These are phyloP conservation scores for Cystobasidium slooffiae DNA, from an alignment of 1,284 basidiomycete species.

Conservation along the genomic window DNA sequence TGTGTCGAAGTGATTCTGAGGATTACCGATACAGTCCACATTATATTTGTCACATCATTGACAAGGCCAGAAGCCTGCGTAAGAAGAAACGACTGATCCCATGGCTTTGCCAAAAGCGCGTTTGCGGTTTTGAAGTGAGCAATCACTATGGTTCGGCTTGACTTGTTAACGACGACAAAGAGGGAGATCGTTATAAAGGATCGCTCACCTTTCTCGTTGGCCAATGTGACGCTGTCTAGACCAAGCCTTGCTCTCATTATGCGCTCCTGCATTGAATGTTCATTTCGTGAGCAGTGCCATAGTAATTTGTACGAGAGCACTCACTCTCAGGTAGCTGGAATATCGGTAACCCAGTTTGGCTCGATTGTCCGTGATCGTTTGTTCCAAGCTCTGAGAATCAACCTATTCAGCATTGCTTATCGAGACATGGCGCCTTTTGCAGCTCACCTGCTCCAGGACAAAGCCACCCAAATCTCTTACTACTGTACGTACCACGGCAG, in stretches of 20 bases:
- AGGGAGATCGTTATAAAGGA: too few species aligned
- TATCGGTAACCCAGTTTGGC: slow-evolving; percentile 5
- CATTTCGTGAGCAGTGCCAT: background rate
- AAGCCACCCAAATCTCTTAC: background rate
- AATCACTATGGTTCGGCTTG: too few species aligned
- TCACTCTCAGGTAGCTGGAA: background rate
- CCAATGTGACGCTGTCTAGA: slow-evolving; percentile 10
- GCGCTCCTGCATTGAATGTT: background rate
- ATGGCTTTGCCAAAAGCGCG: too few species aligned
- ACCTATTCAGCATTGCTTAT: too few species aligned
- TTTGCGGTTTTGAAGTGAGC: too few species aligned
- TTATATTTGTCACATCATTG: background rate
- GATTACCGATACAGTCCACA: background rate
- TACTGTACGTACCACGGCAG: background rate
- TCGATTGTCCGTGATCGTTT: too few species aligned
- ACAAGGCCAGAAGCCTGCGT: background rate
- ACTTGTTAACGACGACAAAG: too few species aligned
- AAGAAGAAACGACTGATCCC: too few species aligned
- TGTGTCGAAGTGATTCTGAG: background rate
- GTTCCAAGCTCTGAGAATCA: too few species aligned
- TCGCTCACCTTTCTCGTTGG: slow-evolving; percentile 16
- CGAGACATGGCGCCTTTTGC: too few species aligned
- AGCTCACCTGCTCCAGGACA: background rate
- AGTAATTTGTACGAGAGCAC: background rate
- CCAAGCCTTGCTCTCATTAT: slow-evolving; percentile 1